Conservation (phyloP, 2,329 filamentous ascomycete genomes). For the Ascochyta viciae-villosae region DNA sequence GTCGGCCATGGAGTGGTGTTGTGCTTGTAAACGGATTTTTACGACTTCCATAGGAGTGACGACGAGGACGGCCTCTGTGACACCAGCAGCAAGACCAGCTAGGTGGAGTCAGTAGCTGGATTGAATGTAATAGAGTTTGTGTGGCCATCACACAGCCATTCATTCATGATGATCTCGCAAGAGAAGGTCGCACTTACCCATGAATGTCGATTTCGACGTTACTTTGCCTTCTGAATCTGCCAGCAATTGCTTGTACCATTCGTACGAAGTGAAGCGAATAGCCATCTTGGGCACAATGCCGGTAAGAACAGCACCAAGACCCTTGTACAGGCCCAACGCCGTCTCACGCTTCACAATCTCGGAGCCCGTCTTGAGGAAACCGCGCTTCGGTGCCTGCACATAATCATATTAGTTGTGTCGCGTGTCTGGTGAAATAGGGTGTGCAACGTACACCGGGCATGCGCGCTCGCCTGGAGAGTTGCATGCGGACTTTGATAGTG, state of each 20-base stretch:
- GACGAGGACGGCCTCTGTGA: constrained; percentile 94
- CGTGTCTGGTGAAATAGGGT: neutral
- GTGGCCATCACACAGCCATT: too few species aligned
- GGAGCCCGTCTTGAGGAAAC: constrained; percentile 83
- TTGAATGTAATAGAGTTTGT: too few species aligned
- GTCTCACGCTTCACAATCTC: constrained; percentile 92
- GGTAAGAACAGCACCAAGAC: constrained; percentile 92
- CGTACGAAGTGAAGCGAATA: constrained; percentile 97
- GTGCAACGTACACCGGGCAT: constrained; percentile 71
- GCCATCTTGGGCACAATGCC: constrained; percentile 99
- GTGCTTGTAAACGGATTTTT: constrained; percentile 97
- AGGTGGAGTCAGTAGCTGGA: constrained; percentile 23
- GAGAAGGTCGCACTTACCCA: constrained; percentile 56
- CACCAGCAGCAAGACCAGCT: constrained; percentile 89
- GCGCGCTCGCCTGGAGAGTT: constrained; percentile 86
- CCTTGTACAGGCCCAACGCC: constrained; percentile 93
- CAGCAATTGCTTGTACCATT: constrained; percentile 87
- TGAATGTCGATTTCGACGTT: constrained; percentile 74
- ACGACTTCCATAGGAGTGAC: constrained; percentile 99
- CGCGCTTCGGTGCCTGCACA: constrained; percentile 72
- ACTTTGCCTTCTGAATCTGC: constrained; percentile 72
- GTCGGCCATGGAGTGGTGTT: constrained; percentile 97
- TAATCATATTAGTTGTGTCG: constrained; percentile 14
- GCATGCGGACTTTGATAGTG: constrained; percentile 99
- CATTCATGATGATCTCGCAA: neutral